Evolutionary conservation across 768 basidiomycete species (phyloP).

Genomic region (Naganishia vaughanmartiniae): DNA sequence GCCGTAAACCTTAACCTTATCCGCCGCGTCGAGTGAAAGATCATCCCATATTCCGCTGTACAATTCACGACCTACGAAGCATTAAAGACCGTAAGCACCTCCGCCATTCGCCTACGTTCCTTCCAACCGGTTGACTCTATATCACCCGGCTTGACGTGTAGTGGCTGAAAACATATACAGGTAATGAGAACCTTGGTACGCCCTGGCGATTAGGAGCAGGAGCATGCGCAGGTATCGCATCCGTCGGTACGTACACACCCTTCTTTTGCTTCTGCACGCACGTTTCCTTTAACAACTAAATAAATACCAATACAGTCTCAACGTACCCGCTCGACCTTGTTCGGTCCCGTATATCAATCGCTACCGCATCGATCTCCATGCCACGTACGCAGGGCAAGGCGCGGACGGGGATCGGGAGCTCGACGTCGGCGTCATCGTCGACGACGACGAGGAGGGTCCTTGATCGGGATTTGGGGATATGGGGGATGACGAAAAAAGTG

Average conservation of each 20-base stretch:
- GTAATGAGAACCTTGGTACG: constrained; percentile 77
- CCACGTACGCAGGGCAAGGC: neutral
- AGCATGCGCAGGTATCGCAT: constrained; percentile 87
- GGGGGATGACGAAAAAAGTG: constrained; percentile 87
- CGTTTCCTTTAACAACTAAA: too few relatives aligned
- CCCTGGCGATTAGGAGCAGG: constrained; percentile 80
- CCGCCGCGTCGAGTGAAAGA: constrained; percentile 55
- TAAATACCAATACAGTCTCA: constrained; percentile 35
- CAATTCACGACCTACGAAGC: constrained; percentile 72
- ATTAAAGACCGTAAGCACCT: constrained; percentile 67
- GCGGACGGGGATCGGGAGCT: constrained; percentile 35
- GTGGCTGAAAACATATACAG: constrained; percentile 64
- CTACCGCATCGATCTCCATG: constrained; percentile 70
- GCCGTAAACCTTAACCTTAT: constrained; percentile 46
- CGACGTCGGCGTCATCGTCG: constrained; percentile 34
- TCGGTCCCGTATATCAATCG: constrained; percentile 85
- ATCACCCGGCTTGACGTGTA: too few relatives aligned
- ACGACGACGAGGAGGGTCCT: constrained; percentile 48
- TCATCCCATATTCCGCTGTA: constrained; percentile 73
- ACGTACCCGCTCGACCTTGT: constrained; percentile 88
- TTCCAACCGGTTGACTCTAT: too few relatives aligned
- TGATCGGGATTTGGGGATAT: constrained; percentile 57
- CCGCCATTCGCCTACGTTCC: too few relatives aligned
- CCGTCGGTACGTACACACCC: constrained; percentile 68
- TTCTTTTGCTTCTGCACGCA: neutral